Evolutionary conservation across 345 rosid genomes (phyloP).

Genomic region (Ceriops tagal): DNA sequence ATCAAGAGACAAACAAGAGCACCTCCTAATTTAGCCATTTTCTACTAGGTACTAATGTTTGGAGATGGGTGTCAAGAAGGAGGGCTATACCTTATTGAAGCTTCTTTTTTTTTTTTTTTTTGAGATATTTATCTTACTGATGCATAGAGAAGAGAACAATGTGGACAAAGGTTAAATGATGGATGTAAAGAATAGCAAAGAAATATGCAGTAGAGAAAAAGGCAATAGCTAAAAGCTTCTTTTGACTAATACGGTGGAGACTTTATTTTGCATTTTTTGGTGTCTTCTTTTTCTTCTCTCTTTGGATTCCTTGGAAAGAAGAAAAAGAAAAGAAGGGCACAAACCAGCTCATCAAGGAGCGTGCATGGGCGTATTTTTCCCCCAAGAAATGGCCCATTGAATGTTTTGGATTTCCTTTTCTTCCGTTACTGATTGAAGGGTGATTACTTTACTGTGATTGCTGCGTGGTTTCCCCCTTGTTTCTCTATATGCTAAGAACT

Average conservation of each 20-base stretch:
- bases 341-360: slow-evolving; percentile 43
- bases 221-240: slow-evolving; percentile 33
- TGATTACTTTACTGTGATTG: too few species aligned
- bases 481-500: too few species aligned
- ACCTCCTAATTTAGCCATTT: slow-evolving; percentile 62
- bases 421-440: slow-evolving; percentile 16
- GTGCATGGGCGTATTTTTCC: slow-evolving; percentile 13
- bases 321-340: slow-evolving; percentile 55
- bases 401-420: neutral
- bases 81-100: neutral
- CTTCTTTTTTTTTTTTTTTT: too few species aligned
- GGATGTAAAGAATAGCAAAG: slow-evolving; percentile 9
- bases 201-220: slow-evolving; percentile 5
- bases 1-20: slow-evolving; percentile 68
- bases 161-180: slow-evolving; percentile 2
- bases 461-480: too few species aligned
- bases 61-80: neutral
- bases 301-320: slow-evolving; percentile 49
- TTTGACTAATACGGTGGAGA: slow-evolving; percentile 38
- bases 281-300: slow-evolving; percentile 2
- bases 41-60: neutral
- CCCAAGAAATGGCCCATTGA: slow-evolving; percentile 7
- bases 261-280: slow-evolving; percentile 23
- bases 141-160: neutral
- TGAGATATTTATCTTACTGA: neutral